Conservation (phyloP, 2,329 filamentous ascomycete genomes). For the Microdochium paspali region DNA sequence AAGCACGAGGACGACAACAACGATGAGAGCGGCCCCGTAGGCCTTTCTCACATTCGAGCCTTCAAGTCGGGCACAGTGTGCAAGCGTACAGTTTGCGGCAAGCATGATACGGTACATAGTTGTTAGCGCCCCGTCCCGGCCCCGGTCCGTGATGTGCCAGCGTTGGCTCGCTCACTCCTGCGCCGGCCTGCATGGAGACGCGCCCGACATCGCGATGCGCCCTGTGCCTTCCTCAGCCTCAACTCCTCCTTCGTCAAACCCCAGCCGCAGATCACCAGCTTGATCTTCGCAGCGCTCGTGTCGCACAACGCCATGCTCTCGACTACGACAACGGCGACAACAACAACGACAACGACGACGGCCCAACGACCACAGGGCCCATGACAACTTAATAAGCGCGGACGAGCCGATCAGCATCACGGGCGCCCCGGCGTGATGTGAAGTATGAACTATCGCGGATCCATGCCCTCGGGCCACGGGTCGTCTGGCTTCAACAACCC, state of each 20-base stretch:
- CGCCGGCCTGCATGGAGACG: not conserved
- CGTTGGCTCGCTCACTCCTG: not conserved
- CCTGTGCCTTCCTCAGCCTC: not conserved
- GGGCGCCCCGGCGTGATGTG: slow-evolving; percentile 10
- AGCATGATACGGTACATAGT: not conserved
- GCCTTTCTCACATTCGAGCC: too few species aligned
- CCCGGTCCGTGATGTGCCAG: not conserved
- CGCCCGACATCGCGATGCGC: not conserved
- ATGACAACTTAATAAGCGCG: not conserved
- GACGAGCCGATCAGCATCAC: not conserved
- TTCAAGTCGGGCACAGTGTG: too few species aligned
- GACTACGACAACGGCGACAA: not conserved
- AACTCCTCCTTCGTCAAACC: not conserved
- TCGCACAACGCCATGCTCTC: not conserved
- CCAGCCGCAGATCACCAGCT: not conserved
- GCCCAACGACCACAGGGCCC: not conserved
- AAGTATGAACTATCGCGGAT: slow-evolving; percentile 24
- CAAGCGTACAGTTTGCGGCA: too few species aligned
- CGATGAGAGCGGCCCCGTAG: too few species aligned
- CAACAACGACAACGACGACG: not conserved
- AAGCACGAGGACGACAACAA: too few species aligned
- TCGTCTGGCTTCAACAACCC: slow-evolving; percentile 17
- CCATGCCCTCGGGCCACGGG: slow-evolving; percentile 18
- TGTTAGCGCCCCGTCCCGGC: not conserved
- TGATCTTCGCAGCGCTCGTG: too few species aligned